phyloP scores from a whole-genome alignment of 345 rosid genomes.

The Dimocarpus longan region DNA sequence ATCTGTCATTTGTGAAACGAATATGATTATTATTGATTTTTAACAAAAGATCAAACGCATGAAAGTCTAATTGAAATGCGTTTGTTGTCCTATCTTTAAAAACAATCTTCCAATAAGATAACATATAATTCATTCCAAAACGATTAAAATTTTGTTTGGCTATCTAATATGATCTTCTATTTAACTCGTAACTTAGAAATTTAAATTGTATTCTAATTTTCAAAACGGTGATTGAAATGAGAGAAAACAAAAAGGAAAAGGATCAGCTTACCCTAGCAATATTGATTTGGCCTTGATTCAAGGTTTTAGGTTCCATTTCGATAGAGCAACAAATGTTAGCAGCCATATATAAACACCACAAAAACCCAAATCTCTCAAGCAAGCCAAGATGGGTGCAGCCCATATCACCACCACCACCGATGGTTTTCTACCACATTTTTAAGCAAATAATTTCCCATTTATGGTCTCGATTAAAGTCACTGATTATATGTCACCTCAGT shows the following conservation, averaged over 20 bases:
- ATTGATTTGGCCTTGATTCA: slow-evolving; percentile 39
- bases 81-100: neutral
- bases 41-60: too few species aligned
- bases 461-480: slow-evolving; percentile 3
- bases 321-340: slow-evolving; percentile 45
- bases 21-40: neutral
- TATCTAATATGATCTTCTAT: too few species aligned
- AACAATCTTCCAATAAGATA: neutral
- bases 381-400: neutral
- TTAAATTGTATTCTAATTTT: too few species aligned
- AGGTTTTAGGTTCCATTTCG: slow-evolving; percentile 55
- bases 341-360: slow-evolving; percentile 32
- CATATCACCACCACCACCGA: slow-evolving; percentile 13
- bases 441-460: neutral
- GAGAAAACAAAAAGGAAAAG: neutral
- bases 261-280: slow-evolving; percentile 36
- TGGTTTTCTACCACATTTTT: neutral
- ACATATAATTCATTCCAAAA: too few species aligned
- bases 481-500: neutral
- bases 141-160: too few species aligned
- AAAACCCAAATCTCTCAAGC: slow-evolving; percentile 8
- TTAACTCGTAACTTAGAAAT: too few species aligned
- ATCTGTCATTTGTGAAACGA: too few species aligned
- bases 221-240: neutral
- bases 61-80: neutral